Evolutionary conservation across 2,329 filamentous ascomycete species (phyloP).

Genomic region (Simplicillium sp.): DNA sequence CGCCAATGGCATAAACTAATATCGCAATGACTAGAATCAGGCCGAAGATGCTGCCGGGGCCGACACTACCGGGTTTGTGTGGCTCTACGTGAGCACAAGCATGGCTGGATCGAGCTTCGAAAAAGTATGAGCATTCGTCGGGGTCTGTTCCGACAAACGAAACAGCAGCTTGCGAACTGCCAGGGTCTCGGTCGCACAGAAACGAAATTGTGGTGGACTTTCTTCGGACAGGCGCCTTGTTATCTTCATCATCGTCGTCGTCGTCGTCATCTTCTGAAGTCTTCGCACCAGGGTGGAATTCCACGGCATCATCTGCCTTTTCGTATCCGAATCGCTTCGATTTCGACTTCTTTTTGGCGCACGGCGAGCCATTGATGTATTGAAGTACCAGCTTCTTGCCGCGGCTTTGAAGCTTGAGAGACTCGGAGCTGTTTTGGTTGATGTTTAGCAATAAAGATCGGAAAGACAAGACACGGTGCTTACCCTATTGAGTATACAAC

Average conservation of each 20-base stretch:
- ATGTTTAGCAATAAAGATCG: constrained; percentile 1
- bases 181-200: constrained; percentile 78
- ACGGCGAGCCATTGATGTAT: constrained; percentile 69
- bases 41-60: constrained; percentile 72
- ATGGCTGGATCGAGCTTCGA: constrained; percentile 78
- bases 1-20: constrained; percentile 81
- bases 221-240: constrained; percentile 28
- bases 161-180: constrained; percentile 56
- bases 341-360: constrained; percentile 33
- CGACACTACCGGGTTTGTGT: constrained; percentile 61
- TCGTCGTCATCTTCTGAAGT: constrained; percentile 18
- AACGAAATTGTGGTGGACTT: constrained; percentile 89
- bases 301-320: neutral
- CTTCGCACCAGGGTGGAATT: constrained; percentile 19
- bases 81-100: constrained; percentile 64
- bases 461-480: constrained; percentile 17
- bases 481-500: constrained; percentile 69
- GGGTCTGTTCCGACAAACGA: constrained; percentile 78
- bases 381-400: constrained; percentile 70
- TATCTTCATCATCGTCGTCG: constrained; percentile 20
- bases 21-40: constrained; percentile 73
- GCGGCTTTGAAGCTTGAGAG: constrained; percentile 43
- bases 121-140: constrained; percentile 91
- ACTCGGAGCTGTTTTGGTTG: constrained; percentile 28
- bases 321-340: constrained; percentile 12